A percentile compares a stretch with the other conserved stretches of the same genome.
Evolutionary conservation across 148 eudicot species (phyloP).

Genomic region (Silene conica): DNA sequence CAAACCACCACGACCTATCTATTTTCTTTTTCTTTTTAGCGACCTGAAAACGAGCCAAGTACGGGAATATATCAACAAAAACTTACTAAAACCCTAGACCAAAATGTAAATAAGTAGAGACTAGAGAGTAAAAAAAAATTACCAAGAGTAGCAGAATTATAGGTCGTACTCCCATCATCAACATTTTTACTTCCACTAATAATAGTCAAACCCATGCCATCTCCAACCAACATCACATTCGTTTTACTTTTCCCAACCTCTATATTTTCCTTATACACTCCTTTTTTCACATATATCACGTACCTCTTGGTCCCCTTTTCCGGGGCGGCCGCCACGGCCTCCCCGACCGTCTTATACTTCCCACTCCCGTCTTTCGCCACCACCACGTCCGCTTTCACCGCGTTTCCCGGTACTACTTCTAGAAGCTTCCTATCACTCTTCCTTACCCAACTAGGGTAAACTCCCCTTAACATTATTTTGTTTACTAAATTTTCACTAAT

Average conservation of each 20-base stretch:
- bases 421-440: constrained; percentile 24
- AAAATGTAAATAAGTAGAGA: neutral
- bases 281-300: constrained; percentile 30
- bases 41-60: no score
- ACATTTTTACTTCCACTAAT: constrained; percentile 27
- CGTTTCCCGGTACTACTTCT: constrained; percentile 7
- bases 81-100: no score
- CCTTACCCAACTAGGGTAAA: constrained; percentile 19
- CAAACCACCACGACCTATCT: no score
- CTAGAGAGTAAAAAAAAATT: neutral
- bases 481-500: neutral
- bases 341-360: constrained; percentile 22
- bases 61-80: no score
- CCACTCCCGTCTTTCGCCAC: constrained; percentile 36
- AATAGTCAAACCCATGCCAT: constrained; percentile 24
- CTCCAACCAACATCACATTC: constrained; percentile 31
- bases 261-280: constrained; percentile 29
- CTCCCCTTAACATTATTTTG: neutral
- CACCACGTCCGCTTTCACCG: constrained; percentile 19
- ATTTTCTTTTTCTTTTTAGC: no score
- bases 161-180: constrained; percentile 24
- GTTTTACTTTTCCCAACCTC: constrained; percentile 26
- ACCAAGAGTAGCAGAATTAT: constrained; percentile 28
- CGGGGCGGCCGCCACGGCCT: constrained; percentile 28
- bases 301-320: constrained; percentile 18